Evolutionary conservation across 2,329 filamentous ascomycete species (phyloP), one percentile per base, ranked within the genome.

Genomic region (Fusarium coffeatum): DNA sequence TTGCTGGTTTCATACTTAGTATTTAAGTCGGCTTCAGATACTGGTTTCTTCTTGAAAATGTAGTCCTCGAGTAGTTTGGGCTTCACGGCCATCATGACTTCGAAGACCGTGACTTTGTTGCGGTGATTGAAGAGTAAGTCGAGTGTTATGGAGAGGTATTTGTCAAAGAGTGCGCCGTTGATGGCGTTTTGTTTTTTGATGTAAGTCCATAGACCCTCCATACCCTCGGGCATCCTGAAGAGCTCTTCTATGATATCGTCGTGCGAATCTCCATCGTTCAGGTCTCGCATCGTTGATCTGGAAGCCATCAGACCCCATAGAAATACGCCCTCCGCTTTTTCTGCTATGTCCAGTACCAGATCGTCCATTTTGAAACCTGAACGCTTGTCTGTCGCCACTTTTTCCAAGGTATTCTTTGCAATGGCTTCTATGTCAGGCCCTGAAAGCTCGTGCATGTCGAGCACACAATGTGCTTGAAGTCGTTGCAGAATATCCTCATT

Each of bases 271-370:
- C 50, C 61, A 12, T 64, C 60, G 10, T 55, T 56, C 1, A 64
- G 10, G 1, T 57, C 57, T n/a, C 61, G 20, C 3, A 64, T 28
- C 16, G 51, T 8, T 5, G 61, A 64, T 2, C 27, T 45, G 2
- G 57, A 61, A 3, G 51, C 50, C 10, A 64, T 15, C 8, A 61
- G 22, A 11, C 18, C 57, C 57, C 57, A 64, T 2, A 64, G 16
- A 32, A 64, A 64, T 9, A 64, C 37, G 2, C 61, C 61, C 0
- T 61, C 23, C 6, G 61, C 49, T 18, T 0, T 6, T 12, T 37
- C 34, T 37, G 34, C 34, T 40, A 64, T 37, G 1, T 22, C 3
- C 3, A 5, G 2, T 3, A 41, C 57, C 6, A 61, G 4, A 1
- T 5, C 8, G 2, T 42, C 18, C 1, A 47, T 15, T 1, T 16